These are phyloP conservation scores for Knufia fluminis DNA, from an alignment of 2,329 filamentous ascomycete species.

Conservation along the genomic window DNA sequence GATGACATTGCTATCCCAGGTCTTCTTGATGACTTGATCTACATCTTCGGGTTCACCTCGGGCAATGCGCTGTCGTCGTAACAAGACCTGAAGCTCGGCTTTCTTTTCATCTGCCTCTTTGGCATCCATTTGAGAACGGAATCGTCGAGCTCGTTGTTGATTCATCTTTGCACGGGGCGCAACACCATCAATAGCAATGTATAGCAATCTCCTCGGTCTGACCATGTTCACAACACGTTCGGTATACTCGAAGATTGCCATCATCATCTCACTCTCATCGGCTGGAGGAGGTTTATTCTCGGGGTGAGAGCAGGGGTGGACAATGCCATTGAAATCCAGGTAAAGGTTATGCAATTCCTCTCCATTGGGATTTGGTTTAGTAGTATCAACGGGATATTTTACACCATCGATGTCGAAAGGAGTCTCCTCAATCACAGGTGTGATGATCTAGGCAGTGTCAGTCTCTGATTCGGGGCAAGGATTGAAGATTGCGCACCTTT, in stretches of 20 bases:
- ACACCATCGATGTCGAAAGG: slow-evolving; percentile 75
- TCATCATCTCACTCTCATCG: slow-evolving; percentile 98
- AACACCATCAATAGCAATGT: slow-evolving; percentile 97
- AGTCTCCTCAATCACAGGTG: slow-evolving; percentile 76
- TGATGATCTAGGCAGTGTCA: slow-evolving; percentile 54
- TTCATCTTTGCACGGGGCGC: slow-evolving; percentile 99
- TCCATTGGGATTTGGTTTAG: slow-evolving; percentile 82
- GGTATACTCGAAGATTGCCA: slow-evolving; percentile 97
- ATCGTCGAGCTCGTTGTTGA: slow-evolving; percentile 91
- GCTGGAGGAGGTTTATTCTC: slow-evolving; percentile 84
- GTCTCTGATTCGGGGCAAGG: neutral
- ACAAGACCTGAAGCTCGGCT: slow-evolving; percentile 72
- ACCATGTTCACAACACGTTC: slow-evolving; percentile 98
- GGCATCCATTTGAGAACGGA: slow-evolving; percentile 87
- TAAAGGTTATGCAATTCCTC: slow-evolving; percentile 98
- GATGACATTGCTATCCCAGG: slow-evolving; percentile 82
- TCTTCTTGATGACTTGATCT: slow-evolving; percentile 64
- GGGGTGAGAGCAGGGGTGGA: slow-evolving; percentile 95
- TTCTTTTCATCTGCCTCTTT: slow-evolving; percentile 90
- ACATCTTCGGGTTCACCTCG: slow-evolving; percentile 51
- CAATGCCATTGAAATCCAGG: slow-evolving; percentile 98
- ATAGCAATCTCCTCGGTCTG: slow-evolving; percentile 83
- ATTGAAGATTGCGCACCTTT: slow-evolving; percentile 41
- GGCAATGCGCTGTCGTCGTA: slow-evolving; percentile 60
- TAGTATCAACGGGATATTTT: slow-evolving; percentile 74